Percentiles rank a stretch among this genome's conserved stretches.
Evolutionary conservation across 192 early-diverging fungal genomes (phyloP).

Genomic region (Globomyces pollinis-pini): DNA sequence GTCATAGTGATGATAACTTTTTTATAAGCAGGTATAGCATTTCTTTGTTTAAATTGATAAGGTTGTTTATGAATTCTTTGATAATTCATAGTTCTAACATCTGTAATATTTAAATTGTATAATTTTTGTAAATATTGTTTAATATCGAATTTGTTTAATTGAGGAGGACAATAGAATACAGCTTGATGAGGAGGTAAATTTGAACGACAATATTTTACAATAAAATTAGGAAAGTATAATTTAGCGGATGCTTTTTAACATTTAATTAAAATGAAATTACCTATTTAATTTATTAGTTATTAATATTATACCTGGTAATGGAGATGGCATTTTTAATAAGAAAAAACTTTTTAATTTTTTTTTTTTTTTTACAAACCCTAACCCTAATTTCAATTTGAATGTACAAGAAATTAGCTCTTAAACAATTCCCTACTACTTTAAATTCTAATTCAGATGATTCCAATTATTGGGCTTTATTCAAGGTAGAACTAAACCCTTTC

Average conservation of each 20-base stretch:
- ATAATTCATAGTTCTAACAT: conserved; percentile 88
- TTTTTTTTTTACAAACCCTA: background rate
- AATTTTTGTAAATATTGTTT: conserved; percentile 73
- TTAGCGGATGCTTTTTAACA: conserved; percentile 25
- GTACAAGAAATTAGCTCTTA: too few relatives aligned
- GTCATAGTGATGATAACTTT: conserved; percentile 66
- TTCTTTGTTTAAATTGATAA: conserved; percentile 11
- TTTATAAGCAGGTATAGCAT: conserved; percentile 30
- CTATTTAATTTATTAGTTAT: too few relatives aligned
- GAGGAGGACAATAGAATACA: conserved; percentile 83
- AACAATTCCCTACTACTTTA: too few relatives aligned
- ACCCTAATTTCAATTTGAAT: background rate
- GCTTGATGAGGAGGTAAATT: conserved; percentile 78
- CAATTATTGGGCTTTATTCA: too few relatives aligned
- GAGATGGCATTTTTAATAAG: too few relatives aligned
- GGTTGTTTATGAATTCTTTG: conserved; percentile 33
- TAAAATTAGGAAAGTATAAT: conserved; percentile 80
- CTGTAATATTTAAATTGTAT: conserved; percentile 72
- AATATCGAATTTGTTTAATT: conserved; percentile 92
- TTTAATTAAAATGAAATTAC: background rate
- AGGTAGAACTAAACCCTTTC: too few relatives aligned
- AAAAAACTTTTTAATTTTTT: background rate
- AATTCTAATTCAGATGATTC: too few relatives aligned
- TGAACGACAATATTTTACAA: conserved; percentile 72
- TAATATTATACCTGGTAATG: too few relatives aligned